Percentiles rank a stretch among this genome's conserved stretches.
Conservation (phyloP, 129 eudicot species). For the Pulicaria dysenterica region DNA sequence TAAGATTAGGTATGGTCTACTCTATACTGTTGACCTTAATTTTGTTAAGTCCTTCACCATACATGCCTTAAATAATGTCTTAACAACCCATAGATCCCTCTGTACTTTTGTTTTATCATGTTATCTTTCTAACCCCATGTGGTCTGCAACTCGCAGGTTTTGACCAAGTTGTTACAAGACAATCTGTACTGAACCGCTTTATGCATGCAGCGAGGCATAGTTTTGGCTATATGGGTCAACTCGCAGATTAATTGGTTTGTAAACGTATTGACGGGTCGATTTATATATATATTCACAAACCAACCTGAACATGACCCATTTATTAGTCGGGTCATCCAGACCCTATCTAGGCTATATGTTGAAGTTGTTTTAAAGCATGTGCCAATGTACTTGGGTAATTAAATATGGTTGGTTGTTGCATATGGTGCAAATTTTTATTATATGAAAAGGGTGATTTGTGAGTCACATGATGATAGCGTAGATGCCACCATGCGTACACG, state of each 20-base stretch:
- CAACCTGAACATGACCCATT: no score
- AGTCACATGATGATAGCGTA: conserved; percentile 31
- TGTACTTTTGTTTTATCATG: conserved; percentile 18
- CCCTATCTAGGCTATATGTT: neutral
- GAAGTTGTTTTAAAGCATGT: conserved; percentile 6
- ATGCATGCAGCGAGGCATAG: neutral
- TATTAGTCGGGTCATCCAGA: no score
- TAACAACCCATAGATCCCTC: conserved; percentile 14
- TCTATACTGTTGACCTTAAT: neutral
- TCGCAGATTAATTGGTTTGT: no score
- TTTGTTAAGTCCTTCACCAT: conserved; percentile 12
- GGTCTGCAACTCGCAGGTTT: conserved; percentile 6
- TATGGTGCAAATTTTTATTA: neutral
- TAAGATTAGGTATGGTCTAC: conserved; percentile 23
- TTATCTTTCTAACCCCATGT: conserved; percentile 20
- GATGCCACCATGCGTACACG: conserved; percentile 37
- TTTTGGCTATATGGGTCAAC: no score
- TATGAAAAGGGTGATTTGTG: conserved; percentile 23
- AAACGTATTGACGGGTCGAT: no score
- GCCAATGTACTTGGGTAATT: conserved; percentile 17
- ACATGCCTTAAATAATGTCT: conserved; percentile 28
- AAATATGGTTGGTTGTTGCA: conserved; percentile 17
- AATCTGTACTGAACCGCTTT: neutral
- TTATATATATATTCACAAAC: no score
- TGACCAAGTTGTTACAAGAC: conserved; percentile 19